Conservation (phyloP, 2,329 filamentous ascomycete species). For the Hypomyces perniciosus region DNA sequence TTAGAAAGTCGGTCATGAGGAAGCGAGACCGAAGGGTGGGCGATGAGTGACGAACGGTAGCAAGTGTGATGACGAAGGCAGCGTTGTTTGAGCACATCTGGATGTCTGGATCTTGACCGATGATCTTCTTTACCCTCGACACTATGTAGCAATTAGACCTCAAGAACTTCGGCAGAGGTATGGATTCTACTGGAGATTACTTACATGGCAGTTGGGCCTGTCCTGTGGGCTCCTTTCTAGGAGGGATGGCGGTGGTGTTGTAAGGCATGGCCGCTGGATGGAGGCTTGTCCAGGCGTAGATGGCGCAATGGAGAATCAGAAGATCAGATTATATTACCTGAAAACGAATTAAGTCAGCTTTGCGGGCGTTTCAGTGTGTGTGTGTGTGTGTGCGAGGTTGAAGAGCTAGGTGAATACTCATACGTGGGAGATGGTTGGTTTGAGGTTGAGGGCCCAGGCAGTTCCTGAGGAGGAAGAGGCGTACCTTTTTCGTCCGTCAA, state of each 20-base stretch:
- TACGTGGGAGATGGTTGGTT: not conserved
- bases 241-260: constrained; percentile 78
- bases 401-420: not conserved
- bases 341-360: not conserved
- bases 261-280: constrained; percentile 62
- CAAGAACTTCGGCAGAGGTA: no score
- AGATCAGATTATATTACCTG: not conserved
- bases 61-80: constrained; percentile 86
- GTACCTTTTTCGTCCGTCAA: no score
- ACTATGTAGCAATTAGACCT: constrained; percentile 46
- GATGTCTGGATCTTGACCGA: constrained; percentile 81
- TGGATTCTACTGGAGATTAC: constrained; percentile 29
- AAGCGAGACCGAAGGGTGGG: not conserved
- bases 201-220: constrained; percentile 78
- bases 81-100: constrained; percentile 85
- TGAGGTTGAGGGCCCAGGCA: not conserved
- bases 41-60: constrained; percentile 58
- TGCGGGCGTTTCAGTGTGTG: not conserved
- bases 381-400: not conserved
- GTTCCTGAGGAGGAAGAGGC: not conserved
- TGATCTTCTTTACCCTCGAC: constrained; percentile 92
- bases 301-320: not conserved
- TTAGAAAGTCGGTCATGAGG: constrained; percentile 3
- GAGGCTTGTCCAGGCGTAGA: not conserved
- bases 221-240: constrained; percentile 75